Evolutionary conservation across 129 eudicot species (phyloP).

Genomic region (Saposhnikovia divaricata): DNA sequence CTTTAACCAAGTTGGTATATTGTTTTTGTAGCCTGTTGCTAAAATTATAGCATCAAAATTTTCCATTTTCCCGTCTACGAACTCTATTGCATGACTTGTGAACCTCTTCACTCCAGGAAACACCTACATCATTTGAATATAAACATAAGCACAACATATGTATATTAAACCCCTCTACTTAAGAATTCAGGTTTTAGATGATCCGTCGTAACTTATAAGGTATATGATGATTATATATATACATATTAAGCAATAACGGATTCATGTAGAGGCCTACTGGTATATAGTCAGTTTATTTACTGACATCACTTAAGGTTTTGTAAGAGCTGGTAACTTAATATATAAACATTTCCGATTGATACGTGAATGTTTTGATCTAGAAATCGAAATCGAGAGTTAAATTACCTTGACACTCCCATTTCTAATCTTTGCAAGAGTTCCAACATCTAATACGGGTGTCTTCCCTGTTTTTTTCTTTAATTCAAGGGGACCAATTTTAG

Average conservation of each 20-base stretch:
- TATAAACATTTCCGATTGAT: not conserved
- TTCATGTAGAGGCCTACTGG: too few species aligned
- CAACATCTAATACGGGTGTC: constrained; percentile 71
- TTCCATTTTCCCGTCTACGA: constrained; percentile 49
- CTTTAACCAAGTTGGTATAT: constrained; percentile 65
- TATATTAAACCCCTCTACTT: too few species aligned
- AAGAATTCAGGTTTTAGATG: too few species aligned
- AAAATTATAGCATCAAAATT: constrained; percentile 52
- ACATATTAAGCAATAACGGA: too few species aligned
- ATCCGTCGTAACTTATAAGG: too few species aligned
- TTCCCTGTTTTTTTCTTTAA: constrained; percentile 45
- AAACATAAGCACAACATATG: not conserved
- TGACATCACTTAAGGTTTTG: not conserved
- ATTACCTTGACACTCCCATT: constrained; percentile 51
- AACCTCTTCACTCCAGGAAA: constrained; percentile 49
- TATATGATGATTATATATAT: too few species aligned
- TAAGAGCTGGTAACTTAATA: not conserved
- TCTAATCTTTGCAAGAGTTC: constrained; percentile 58
- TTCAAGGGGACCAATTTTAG: constrained; percentile 61
- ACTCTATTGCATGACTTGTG: constrained; percentile 34
- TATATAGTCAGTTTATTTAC: too few species aligned
- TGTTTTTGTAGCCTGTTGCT: constrained; percentile 62
- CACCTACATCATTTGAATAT: constrained; percentile 32
- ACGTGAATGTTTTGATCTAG: not conserved
- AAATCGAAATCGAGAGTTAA: too few species aligned